Evolutionary conservation across 2,329 filamentous ascomycete genomes (phyloP).

Genomic region (Diaporthe australafricana): DNA sequence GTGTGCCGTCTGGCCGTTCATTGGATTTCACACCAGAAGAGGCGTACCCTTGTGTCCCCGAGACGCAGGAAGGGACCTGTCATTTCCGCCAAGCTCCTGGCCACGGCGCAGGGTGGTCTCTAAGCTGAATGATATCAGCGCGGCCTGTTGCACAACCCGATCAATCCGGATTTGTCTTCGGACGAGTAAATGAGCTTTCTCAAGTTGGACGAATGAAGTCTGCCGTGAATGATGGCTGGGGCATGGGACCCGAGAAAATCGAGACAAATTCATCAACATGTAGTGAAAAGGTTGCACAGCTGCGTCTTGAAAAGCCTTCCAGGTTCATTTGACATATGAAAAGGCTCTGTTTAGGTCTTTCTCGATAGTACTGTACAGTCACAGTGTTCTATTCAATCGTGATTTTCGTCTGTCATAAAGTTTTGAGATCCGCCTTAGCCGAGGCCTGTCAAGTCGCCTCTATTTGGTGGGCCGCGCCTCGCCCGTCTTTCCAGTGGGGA

Average conservation of each 20-base stretch:
- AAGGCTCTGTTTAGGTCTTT: background rate
- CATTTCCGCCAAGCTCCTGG: background rate
- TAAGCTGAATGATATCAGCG: slow-evolving; percentile 12
- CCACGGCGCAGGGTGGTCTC: background rate
- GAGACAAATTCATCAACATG: background rate
- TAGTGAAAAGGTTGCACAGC: background rate
- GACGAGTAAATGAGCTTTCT: background rate
- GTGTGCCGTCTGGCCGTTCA: background rate
- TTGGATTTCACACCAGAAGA: background rate
- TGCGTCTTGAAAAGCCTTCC: background rate
- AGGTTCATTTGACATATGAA: background rate
- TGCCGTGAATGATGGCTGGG: background rate
- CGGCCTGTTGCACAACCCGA: background rate
- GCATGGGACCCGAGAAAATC: background rate
- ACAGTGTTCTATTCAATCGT: slow-evolving; percentile 2
- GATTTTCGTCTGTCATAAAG: background rate
- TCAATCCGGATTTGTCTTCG: background rate
- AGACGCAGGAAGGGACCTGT: background rate
- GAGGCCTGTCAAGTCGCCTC: background rate
- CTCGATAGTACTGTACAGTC: background rate
- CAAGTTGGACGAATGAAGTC: background rate
- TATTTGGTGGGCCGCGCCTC: slow-evolving; percentile 28
- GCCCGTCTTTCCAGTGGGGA: slow-evolving; percentile 64
- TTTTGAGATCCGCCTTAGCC: slow-evolving; percentile 4
- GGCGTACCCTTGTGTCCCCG: too few relatives aligned